Evolutionary conservation across 192 early-diverging fungal genomes (phyloP), one percentile per base, ranked within the genome.

Genomic region (Rhizoclosmatium globosum): DNA sequence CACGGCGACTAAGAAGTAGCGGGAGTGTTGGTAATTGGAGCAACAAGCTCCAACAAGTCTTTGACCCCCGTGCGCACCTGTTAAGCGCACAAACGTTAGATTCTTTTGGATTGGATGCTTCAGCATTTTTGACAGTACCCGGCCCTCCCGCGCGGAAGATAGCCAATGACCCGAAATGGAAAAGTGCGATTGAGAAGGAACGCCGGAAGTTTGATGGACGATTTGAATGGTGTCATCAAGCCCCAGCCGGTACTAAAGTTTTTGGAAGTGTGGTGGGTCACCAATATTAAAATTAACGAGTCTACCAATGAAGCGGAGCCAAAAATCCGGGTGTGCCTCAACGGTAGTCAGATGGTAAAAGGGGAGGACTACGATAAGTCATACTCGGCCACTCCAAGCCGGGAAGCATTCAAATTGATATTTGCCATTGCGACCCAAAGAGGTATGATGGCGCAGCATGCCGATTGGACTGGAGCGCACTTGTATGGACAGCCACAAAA

Each of bases 151-250:
- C 21, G 4, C 6, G 21, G 17, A 21, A 62, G 4, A 6, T 4
- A 4, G 21, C 21, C 9, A 4, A 62, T 4, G 21, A 13, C 7
- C 7, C 4, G 60, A 21, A 62, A 6, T 62, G 60, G 60, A 21
- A 4, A 21, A 21, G 7, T 4, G 60, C 60, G 21, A 62, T 62
- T 62, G 60, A 17, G 60, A 62, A 62, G 21, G 60, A 62, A 38
- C 60, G 60, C 4, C n/a, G n/a, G n/a, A 62, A 62, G 60, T 62
- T 62, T 38, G 60, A 62, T 38, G 60, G 60, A 21, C 17, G 31
- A 4, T 62, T 62, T 62, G 60, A 62, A 21, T 62, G 60, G 60
- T 4, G 4, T 17, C 60, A 17, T 4, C 6, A 31, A 4, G 60
- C 60, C 7, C 60, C 60, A 31, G 4, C 6, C 4, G 60, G 60